Base-by-base conservation (phyloP, 2,329 filamentous ascomycete genomes). In the Trichothecium roseum region DNA sequence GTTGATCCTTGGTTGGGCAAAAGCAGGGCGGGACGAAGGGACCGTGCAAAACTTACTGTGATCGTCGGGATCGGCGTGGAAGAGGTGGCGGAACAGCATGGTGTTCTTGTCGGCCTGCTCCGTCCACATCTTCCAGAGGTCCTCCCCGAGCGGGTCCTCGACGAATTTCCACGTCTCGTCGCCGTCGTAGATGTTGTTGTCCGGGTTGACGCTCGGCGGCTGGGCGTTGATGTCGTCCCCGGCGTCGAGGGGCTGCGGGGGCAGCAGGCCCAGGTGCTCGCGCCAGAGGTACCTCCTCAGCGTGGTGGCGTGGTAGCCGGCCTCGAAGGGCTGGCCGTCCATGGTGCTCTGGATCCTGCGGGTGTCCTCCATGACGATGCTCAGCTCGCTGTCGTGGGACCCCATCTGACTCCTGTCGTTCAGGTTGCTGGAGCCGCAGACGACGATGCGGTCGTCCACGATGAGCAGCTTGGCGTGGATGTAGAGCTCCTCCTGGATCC, bases 401-500 rank as follows among this genome's bases (percentile, higher is more conserved):
- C 89, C 89, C 5, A 91, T 63, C 57, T 94, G 88, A 34, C 84
- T 77, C 36, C 89, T 81, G 54, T 96, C 89, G 55, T 95, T 96
- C 48, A 95, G 69, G 57, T 95, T 96, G 43, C 84, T 85, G 18
- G 81, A 87, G 14, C 86, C 86, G 52, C 86, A 91, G 36, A 95
- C 76, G 2, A 84, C 86, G 32, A 86, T 72, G 36, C 78, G 77
- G 55, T 96, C 89, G 52, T 96, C 88, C 2, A 81, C 82, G 45
- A 95, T 89, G 45, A 91, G 71, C 26, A 95, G 69, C 62, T 96
- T 98, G 18, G 78, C 83, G 56, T 98, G 91, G 32, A 96, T 81
- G 55, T 98, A 98, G 2, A 96, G 72, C 57, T 98, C 89, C 55
- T 98, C 91, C 53, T 94, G 89, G 40, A 96, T 81, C 66, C 91